Evolutionary conservation across 495 filamentous ascomycete genomes (phyloP), one percentile per base, ranked within the genome.

Genomic region (Aspergillus campestris): DNA sequence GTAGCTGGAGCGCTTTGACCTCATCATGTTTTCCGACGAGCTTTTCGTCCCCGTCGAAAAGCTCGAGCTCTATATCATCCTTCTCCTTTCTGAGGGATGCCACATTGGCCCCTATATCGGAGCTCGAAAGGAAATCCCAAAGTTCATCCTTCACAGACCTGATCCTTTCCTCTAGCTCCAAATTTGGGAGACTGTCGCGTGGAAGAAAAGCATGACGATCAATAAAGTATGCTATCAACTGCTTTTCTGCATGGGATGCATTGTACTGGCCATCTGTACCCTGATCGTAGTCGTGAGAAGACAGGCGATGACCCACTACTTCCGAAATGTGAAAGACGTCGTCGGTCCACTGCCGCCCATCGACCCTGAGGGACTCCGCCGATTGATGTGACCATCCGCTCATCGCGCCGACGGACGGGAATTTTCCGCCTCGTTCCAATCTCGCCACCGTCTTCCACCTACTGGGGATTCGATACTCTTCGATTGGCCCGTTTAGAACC

Each of bases 221-320:
- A n/a, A 53, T 30, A 29, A 53, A 49, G 27, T 49, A 53, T 38
- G 51, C 51, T 10, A 53, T 49, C 10, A 43, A 32, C 32, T 53
- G 46, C 42, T 53, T 53, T 37, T 53, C 51, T 12, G 46, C 46
- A 35, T 53, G 46, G n/a, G 39, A 55, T 33, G 52, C 44, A 31
- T 45, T 28, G 42, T 35, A 55, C 40, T 36, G 40, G 10, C 52
- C 48, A 0, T 7, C 13, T 37, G 24, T 42, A 42, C 35, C 52
- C 13, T 42, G 44, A 44, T 55, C 48, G 27, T 33, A 30, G 10
- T 1, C 4, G 28, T 51, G 8, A 6, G 15, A 30, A 40, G 37
- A 13, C 11, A 51, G 41, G 27, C 10, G 24, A 42, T 49, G 52
- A 7, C 38, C 47, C 5, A 47, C 42, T 7, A 40, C 8, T 27